Percentiles rank a stretch among this genome's conserved stretches.
These are phyloP conservation scores for Nakazawaea sp. DNA, from an alignment of 805 yeast species.

Conservation along the genomic window DNA sequence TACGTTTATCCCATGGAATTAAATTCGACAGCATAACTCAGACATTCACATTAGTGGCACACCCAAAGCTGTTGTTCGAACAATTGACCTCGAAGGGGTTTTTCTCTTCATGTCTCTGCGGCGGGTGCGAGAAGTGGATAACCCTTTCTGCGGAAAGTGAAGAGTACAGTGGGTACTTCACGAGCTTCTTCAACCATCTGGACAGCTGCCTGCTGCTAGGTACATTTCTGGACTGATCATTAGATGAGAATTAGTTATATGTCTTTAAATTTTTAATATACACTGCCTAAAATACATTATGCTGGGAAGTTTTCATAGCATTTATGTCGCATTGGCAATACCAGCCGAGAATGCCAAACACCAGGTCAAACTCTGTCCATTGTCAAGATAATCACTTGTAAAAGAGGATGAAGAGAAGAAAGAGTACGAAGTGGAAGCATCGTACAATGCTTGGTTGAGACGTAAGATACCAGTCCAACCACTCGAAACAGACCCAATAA, in stretches of 20 bases:
- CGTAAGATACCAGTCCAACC: conserved; percentile 74
- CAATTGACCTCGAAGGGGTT: conserved; percentile 13
- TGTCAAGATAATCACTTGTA: conserved; percentile 54
- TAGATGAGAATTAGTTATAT: too few relatives aligned
- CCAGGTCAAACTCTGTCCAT: conserved; percentile 87
- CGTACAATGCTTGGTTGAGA: conserved; percentile 67
- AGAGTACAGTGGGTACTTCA: background rate
- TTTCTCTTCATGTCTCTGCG: conserved; percentile 18
- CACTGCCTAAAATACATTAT: too few relatives aligned
- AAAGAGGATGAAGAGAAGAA: conserved; percentile 56
- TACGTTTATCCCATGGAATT: conserved; percentile 20
- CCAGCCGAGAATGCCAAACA: conserved; percentile 70
- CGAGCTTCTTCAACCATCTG: background rate
- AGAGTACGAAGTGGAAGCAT: conserved; percentile 55
- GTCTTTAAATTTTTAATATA: too few relatives aligned
- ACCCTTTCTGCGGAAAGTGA: conserved; percentile 6
- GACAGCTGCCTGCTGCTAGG: conserved; percentile 1
- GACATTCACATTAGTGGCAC: too few relatives aligned
- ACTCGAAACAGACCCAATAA: conserved; percentile 43
- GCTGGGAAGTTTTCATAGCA: too few relatives aligned
- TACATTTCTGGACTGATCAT: too few relatives aligned
- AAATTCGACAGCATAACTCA: too few relatives aligned
- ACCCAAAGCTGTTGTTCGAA: conserved; percentile 15
- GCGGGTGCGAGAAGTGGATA: conserved; percentile 18
- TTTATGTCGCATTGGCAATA: conserved; percentile 22